Conservation (phyloP, 148 eudicot species). For the Chenopodium suecicum region DNA sequence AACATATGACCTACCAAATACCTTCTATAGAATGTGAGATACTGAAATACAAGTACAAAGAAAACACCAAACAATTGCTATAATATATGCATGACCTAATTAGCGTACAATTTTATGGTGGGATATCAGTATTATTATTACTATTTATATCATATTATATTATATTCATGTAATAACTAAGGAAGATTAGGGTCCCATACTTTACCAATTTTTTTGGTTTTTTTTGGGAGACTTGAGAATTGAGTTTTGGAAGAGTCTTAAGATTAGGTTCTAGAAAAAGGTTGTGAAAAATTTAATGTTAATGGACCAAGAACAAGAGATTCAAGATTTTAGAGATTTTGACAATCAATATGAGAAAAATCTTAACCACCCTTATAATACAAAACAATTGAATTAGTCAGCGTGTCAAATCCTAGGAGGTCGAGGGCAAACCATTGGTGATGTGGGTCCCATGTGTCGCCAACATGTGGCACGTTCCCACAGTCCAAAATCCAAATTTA, state of each 20-base stretch:
- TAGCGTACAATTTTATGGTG: conserved; percentile 23
- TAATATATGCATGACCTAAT: conserved; percentile 29
- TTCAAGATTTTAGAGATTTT: neutral
- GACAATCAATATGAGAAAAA: conserved; percentile 7
- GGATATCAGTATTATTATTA: neutral
- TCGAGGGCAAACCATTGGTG: neutral
- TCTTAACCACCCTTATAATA: conserved; percentile 20
- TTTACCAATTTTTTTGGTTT: neutral
- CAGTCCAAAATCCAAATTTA: neutral
- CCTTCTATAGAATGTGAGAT: conserved; percentile 28
- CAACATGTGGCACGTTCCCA: neutral
- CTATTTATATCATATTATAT: too few relatives aligned
- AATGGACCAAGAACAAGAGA: neutral
- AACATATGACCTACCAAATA: conserved; percentile 31
- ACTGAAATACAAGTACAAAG: conserved; percentile 17
- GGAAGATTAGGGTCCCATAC: neutral
- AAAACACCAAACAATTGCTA: conserved; percentile 12
- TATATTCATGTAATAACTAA: too few relatives aligned
- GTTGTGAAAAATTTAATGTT: neutral
- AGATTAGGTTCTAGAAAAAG: conserved; percentile 11
- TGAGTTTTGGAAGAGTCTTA: neutral
- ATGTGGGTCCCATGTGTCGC: conserved; percentile 9
- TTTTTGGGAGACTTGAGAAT: neutral
- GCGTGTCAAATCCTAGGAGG: conserved; percentile 16
- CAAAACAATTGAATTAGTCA: conserved; percentile 15